Base-by-base conservation (phyloP, 2,329 filamentous ascomycete species). In the Aspergillus chevalieri region DNA sequence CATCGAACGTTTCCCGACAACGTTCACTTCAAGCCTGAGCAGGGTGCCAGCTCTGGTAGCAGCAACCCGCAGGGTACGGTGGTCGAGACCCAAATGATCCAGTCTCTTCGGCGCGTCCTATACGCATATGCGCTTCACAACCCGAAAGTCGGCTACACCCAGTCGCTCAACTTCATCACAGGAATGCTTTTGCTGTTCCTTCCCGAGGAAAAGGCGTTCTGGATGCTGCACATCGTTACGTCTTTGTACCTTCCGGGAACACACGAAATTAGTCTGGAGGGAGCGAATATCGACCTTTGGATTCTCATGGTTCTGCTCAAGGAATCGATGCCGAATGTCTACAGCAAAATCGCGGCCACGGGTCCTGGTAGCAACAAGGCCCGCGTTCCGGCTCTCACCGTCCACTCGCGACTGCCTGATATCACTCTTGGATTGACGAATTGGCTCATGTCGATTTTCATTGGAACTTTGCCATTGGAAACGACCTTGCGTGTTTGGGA, bases 381-480 rank as follows among this genome's bases (percentile, higher is more conserved):
- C 50, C 73, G 68, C 51, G 66, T 61, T 69, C 75, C 57, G 62
- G 73, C 56, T 59, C 70, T 61, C 62, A 70, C 66, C 33, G 62
- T 72, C 51, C 55, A 68, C 43, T 70, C 70, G 7, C 80, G 86
- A 4, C 78, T 96, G 9, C 92, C 92, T 0, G 91, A 92, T 10
- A 92, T 97, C 57, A 93, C 89, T 0, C 79, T 97, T 4, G 94
- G 90, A 58, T 89, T 93, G 69, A 95, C 91, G 8, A 88, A 91
- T 3, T 97, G 92, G 92, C 94, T 97, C 69, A 96, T 97, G 92
- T 94, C 88, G 44, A 87, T 93, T 60, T 96, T 93, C 68, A 93
- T 96, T 53, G 90, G 91, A 47, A 95, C 89, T 0, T 74, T 97
- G 15, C 92, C 92, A 2, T 90, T 95, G 53, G 92, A 97, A 71